Evolutionary conservation across 2,329 filamentous ascomycete species (phyloP).

Genomic region (Sphaerostilbella broomeana): DNA sequence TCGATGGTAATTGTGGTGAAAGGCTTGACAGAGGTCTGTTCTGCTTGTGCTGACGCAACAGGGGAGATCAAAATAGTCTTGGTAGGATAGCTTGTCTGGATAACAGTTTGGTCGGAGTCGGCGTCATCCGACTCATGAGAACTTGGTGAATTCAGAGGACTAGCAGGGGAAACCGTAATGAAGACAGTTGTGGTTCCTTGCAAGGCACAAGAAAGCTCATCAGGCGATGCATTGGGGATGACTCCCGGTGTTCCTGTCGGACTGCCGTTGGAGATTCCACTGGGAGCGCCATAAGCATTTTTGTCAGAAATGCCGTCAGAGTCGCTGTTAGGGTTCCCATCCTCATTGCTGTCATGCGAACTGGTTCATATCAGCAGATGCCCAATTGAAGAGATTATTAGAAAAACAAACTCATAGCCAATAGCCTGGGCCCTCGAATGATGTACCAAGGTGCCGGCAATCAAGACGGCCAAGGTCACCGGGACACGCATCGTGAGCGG

Average conservation of each 20-base stretch:
- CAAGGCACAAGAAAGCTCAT: conserved; percentile 32
- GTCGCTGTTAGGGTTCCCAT: conserved; percentile 7
- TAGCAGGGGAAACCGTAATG: conserved; percentile 38
- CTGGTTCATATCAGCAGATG: conserved; percentile 10
- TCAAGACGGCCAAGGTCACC: conserved; percentile 30
- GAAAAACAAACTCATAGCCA: conserved; percentile 21
- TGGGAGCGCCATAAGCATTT: conserved; percentile 4
- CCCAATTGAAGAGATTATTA: not conserved
- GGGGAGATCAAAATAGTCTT: conserved; percentile 22
- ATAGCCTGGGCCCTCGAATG: conserved; percentile 26
- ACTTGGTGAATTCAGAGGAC: conserved; percentile 17
- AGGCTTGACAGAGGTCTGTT: conserved; percentile 18
- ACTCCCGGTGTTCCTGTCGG: conserved; percentile 6
- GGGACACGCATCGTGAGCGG: conserved; percentile 33
- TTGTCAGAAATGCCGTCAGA: conserved; percentile 2
- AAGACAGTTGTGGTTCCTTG: conserved; percentile 40
- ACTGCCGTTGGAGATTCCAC: conserved; percentile 1
- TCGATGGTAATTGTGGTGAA: conserved; percentile 33
- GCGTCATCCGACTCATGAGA: conserved; percentile 10
- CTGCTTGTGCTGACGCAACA: conserved; percentile 13
- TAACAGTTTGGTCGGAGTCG: conserved; percentile 17
- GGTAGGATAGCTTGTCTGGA: conserved; percentile 20
- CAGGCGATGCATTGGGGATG: conserved; percentile 14
- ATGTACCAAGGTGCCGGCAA: conserved; percentile 29
- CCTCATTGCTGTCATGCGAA: conserved; percentile 13